A percentile compares a stretch with the other conserved stretches of the same genome.
phyloP scores from a whole-genome alignment of 1,284 basidiomycete species.

The Amylostereum areolatum region DNA sequence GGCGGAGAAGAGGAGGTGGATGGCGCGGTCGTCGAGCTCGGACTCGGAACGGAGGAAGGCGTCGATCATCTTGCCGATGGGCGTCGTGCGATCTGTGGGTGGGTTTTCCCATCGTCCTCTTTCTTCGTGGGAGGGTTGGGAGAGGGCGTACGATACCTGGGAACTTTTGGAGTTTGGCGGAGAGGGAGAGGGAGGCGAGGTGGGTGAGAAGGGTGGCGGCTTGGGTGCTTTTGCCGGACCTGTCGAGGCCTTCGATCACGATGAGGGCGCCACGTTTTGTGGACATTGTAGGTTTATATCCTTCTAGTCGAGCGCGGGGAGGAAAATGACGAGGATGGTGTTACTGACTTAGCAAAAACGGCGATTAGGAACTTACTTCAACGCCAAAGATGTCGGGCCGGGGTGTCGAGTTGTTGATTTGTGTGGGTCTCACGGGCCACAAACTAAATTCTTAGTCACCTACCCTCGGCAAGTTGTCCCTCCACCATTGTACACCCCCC shows the following conservation, averaged over 20 bases:
- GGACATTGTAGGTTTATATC: constrained; percentile 11
- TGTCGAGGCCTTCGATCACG: constrained; percentile 90
- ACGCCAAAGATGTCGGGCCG: too few species aligned
- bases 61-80: constrained; percentile 93
- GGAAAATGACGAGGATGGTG: too few species aligned
- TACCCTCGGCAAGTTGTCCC: too few species aligned
- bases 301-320: too few species aligned
- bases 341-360: too few species aligned
- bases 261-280: constrained; percentile 72
- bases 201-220: constrained; percentile 53
- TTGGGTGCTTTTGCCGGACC: constrained; percentile 90
- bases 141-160: constrained; percentile 54
- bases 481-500: too few species aligned
- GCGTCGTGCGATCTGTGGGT: constrained; percentile 77
- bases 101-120: too few species aligned
- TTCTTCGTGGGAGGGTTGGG: neutral
- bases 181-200: constrained; percentile 34
- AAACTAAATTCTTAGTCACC: too few species aligned
- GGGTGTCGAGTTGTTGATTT: too few species aligned
- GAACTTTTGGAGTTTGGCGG: constrained; percentile 69
- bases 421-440: too few species aligned
- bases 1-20: constrained; percentile 94
- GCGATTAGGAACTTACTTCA: too few species aligned
- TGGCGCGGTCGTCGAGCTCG: constrained; percentile 86
- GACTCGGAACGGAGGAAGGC: constrained; percentile 80